Base-by-base conservation (phyloP, 2,329 filamentous ascomycete species). In the Leptodontidium sp. region DNA sequence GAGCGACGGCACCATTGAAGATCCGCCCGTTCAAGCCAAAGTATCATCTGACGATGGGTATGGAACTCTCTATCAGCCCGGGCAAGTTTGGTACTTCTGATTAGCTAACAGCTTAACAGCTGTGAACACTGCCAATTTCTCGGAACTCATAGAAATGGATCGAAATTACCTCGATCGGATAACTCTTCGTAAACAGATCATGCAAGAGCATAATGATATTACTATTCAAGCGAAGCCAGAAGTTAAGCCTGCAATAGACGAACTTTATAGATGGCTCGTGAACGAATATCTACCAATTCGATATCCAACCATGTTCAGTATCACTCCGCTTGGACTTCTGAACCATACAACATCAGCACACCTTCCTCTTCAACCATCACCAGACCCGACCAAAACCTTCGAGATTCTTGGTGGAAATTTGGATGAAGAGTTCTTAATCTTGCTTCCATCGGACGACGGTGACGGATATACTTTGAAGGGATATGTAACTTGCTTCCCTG, bases 31-130 rank as follows among this genome's bases (percentile, higher is more conserved):
- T 89, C 77, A 89, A 87, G 76, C 83, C 86, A 5, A 88, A 85
- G 72, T 90, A 87, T 74, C 84, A 90, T 74, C 77, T 90, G 62
- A 89, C 88, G 6, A 90, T 90, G 88, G 85, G 87, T 88, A 78
- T 70, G 78, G n/a, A 32, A 14, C 4, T 38, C 49, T 43, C 12
- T 26, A 49, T 21, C 2, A 40, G 17, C 26, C 14, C 6, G 59
- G 9, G 26, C 50, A 61, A 29, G 21, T 38, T 45, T 29, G 24
- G 40, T 15, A 26, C 55, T 63, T 38, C 24, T 21, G 21, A 57
- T 35, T n/a, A 38, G 53, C 62, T 50, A 53, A 49, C 32, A 26
- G 45, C 15, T n/a, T 8, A 9, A 14, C 72, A 89, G 87, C 82
- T 4, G 80, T 90, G 29, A 83, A 87, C 74, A 85, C 80, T 55